phyloP scores from a whole-genome alignment of 306 rosid species.

The Citrullus amarus region DNA sequence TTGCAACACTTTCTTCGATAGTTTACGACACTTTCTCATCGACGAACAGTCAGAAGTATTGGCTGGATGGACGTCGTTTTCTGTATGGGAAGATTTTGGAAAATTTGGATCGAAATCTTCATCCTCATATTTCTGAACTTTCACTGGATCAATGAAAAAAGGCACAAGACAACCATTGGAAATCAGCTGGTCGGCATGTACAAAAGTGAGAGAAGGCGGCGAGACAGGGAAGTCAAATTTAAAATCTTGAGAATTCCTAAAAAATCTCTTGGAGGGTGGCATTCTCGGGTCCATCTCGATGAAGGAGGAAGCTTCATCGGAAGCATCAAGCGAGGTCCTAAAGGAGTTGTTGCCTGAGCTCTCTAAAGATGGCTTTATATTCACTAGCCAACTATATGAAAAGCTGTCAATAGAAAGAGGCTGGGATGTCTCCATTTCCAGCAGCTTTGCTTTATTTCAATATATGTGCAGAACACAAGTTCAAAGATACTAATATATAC shows the following conservation, averaged over 20 bases:
- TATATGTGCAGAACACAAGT: constrained; percentile 8
- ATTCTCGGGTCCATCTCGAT: constrained; percentile 96
- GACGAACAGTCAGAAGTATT: constrained; percentile 41
- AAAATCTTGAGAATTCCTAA: constrained; percentile 61
- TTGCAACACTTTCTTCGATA: constrained; percentile 50
- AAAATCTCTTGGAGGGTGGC: constrained; percentile 86
- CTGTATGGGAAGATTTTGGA: constrained; percentile 25
- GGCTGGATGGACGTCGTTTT: constrained; percentile 19
- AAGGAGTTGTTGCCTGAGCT: constrained; percentile 49
- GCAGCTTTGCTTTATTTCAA: constrained; percentile 7
- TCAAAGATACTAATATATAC: constrained; percentile 5
- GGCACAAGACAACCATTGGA: constrained; percentile 87
- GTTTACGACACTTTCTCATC: constrained; percentile 49
- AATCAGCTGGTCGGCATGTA: constrained; percentile 88
- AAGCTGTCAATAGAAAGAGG: constrained; percentile 92
- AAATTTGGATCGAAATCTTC: constrained; percentile 19
- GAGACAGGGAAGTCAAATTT: constrained; percentile 77
- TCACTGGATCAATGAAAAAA: constrained; percentile 57
- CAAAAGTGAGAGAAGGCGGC: constrained; percentile 43
- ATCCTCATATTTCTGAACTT: constrained; percentile 36
- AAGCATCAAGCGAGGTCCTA: constrained; percentile 54
- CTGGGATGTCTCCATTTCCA: constrained; percentile 70
- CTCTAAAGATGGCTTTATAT: constrained; percentile 73
- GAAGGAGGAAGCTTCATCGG: constrained; percentile 80
- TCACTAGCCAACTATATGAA: constrained; percentile 89